Base-by-base conservation (phyloP, 208 protist genomes). In the Acanthamoeba triangularis region DNA sequence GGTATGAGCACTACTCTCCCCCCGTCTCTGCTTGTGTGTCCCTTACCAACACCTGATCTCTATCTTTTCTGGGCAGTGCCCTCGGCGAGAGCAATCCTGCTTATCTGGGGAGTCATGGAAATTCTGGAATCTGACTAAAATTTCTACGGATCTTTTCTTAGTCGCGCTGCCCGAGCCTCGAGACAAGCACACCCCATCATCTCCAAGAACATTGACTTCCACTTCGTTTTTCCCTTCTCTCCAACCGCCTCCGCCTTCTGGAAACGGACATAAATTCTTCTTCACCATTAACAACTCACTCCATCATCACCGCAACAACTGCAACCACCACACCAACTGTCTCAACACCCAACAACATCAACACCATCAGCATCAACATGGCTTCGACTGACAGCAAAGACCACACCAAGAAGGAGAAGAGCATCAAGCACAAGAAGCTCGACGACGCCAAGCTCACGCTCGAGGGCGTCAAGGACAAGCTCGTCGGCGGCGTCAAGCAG, bases 391-490 rank as follows among this genome's bases (percentile, higher is more conserved):
- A 13, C 20, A 28, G 2, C 56, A 63, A n/a, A n/a, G n/a, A 63
- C 20, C 13, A 18, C 23, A 28, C 3, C 20, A 63, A 20, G 14
- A 63, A n/a, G n/a, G n/a, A 63, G 56, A 28, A 63, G 18, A 63
- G 20, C 14, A 72, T n/a, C 23, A 33, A 63, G 28, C 2, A 87
- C 78, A 87, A 67, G 23, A 67, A 63, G 49, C 47, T 87, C 18
- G 78, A 37, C 30, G 78, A 87, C 25, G 78, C 78, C 78, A 87
- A 61, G 78, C 78, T 63, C 78, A 87, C 78, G 18, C 37, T 87
- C 33, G 47, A 87, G 49, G 78, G 78, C 41, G 78, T 87, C 49
- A 87, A 87, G 78, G 85, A 92, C 85, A 92, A 92, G 59, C 59
- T 92, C 30, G 7, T 74, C 3, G 85, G 85, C 59, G 85, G 85